Evolutionary conservation across 345 rosid genomes (phyloP).

Genomic region (Pistacia integerrima): DNA sequence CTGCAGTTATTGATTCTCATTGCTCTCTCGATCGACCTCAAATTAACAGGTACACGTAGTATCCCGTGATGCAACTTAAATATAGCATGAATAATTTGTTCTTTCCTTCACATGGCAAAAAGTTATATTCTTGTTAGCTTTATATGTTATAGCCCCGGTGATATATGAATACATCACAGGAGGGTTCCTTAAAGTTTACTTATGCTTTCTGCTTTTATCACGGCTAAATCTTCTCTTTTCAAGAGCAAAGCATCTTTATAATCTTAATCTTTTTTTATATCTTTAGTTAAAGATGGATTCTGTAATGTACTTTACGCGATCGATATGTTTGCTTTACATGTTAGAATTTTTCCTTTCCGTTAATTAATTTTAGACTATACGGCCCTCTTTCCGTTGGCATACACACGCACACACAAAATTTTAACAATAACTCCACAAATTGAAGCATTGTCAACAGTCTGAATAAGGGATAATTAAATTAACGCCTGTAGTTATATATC

Average conservation of each 20-base stretch:
- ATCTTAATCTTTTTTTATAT: not conserved
- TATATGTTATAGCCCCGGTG: not conserved
- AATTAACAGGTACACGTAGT: not conserved
- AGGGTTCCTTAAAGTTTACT: constrained; percentile 16
- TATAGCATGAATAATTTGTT: not conserved
- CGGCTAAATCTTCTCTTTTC: constrained; percentile 5
- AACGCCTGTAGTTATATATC: too few species aligned
- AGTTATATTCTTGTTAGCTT: not conserved
- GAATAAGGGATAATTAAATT: too few species aligned
- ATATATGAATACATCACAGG: not conserved
- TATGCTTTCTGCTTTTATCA: constrained; percentile 10
- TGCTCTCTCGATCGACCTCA: not conserved
- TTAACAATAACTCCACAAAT: too few species aligned
- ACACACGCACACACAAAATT: too few species aligned
- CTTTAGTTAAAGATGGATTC: constrained; percentile 4
- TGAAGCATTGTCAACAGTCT: too few species aligned
- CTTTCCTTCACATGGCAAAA: constrained; percentile 32
- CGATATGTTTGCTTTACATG: too few species aligned
- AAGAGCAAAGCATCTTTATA: constrained; percentile 18
- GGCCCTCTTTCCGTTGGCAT: too few species aligned
- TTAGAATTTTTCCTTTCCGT: too few species aligned
- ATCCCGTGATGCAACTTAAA: constrained; percentile 6
- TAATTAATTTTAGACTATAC: too few species aligned
- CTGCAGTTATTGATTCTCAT: constrained; percentile 16
- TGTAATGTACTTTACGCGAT: not conserved